phyloP scores from a whole-genome alignment of 2,329 filamentous ascomycete species.

The Xylariaceae sp. region DNA sequence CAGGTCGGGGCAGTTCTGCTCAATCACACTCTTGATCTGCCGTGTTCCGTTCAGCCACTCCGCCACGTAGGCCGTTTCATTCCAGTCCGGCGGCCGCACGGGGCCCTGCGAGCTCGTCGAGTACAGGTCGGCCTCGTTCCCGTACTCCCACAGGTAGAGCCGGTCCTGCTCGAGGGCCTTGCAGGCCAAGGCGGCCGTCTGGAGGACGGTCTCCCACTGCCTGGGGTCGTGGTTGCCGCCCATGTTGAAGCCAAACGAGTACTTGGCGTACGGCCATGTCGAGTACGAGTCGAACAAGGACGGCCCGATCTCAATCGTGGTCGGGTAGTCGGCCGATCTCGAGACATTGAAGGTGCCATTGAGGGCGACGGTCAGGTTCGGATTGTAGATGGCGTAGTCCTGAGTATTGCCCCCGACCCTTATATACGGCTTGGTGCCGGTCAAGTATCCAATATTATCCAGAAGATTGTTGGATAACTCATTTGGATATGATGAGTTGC shows the following conservation, averaged over 20 bases:
- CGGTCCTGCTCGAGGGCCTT: constrained; percentile 43
- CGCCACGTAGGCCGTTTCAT: constrained; percentile 45
- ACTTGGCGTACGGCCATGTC: constrained; percentile 48
- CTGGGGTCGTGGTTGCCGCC: constrained; percentile 43
- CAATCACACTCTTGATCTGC: constrained; percentile 37
- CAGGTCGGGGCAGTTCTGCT: constrained; percentile 43
- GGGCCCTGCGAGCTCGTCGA: constrained; percentile 42
- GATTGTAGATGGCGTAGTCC: constrained; percentile 55
- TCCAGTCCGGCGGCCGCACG: constrained; percentile 44
- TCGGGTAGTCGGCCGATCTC: constrained; percentile 51
- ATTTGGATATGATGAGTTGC: constrained; percentile 43
- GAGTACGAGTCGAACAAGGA: constrained; percentile 56
- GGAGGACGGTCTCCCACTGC: constrained; percentile 40
- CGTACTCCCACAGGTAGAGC: constrained; percentile 53
- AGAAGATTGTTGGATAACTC: constrained; percentile 53
- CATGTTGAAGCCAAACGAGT: constrained; percentile 56
- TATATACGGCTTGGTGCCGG: constrained; percentile 51
- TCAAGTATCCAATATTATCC: constrained; percentile 45
- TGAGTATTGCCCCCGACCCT: constrained; percentile 62
- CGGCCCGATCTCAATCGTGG: constrained; percentile 51
- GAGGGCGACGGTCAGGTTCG: constrained; percentile 39
- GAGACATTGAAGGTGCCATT: constrained; percentile 44
- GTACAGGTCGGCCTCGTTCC: constrained; percentile 57
- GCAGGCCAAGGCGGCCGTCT: constrained; percentile 50
- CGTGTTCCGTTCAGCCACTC: constrained; percentile 52